Conservation (phyloP, 2,329 filamentous ascomycete genomes). For the Penicillium sp. region DNA sequence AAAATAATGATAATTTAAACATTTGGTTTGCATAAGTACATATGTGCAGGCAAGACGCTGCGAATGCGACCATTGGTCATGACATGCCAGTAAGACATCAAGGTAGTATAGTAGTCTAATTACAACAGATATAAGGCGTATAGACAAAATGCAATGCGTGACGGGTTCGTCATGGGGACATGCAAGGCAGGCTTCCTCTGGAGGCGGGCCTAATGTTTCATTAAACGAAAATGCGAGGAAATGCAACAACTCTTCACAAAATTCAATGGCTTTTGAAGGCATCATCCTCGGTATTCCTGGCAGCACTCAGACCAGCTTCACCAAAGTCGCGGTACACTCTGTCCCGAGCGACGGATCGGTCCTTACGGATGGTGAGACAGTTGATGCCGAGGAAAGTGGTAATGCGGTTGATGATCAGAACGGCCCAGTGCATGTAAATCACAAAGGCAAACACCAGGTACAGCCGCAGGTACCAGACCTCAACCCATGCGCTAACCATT, state of each 20-base stretch:
- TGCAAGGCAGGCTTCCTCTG: not conserved
- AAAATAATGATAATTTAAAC: not conserved
- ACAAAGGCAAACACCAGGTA: conserved; percentile 81
- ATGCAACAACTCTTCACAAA: not conserved
- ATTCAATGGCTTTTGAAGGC: conserved; percentile 16
- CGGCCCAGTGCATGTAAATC: conserved; percentile 93
- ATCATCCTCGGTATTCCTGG: conserved; percentile 2
- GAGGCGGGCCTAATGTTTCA: not conserved
- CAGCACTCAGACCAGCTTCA: conserved; percentile 19
- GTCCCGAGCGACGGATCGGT: conserved; percentile 35
- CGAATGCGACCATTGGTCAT: not conserved
- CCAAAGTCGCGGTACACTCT: conserved; percentile 37
- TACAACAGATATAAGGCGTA: conserved; percentile 14
- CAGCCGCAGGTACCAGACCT: conserved; percentile 76
- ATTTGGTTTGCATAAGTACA: conserved; percentile 11
- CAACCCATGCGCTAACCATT: conserved; percentile 62
- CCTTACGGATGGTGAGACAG: conserved; percentile 74
- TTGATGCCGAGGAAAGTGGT: conserved; percentile 92
- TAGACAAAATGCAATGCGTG: conserved; percentile 8
- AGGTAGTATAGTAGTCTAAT: conserved; percentile 12
- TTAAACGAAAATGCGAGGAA: not conserved
- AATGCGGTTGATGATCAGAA: conserved; percentile 85
- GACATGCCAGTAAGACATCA: not conserved
- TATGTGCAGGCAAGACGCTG: conserved; percentile 2
- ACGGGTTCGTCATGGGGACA: not conserved